These are phyloP conservation scores for Trametopsis cervina DNA, from an alignment of 768 basidiomycete genomes.

Conservation along the genomic window DNA sequence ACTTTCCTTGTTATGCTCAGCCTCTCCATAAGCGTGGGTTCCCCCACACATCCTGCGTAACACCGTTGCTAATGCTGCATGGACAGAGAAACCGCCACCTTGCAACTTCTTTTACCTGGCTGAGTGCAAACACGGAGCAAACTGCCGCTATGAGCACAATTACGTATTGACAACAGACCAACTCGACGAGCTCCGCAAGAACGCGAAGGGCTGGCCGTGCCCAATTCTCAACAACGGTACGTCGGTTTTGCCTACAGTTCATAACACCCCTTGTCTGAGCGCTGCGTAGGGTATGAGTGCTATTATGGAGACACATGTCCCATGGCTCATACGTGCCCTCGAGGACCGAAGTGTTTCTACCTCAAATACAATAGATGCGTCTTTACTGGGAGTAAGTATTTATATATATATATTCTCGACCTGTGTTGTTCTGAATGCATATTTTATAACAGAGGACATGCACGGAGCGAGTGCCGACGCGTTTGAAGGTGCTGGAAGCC, in stretches of 20 bases:
- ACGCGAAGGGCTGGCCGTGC: slow-evolving; percentile 31
- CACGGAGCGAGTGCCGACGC: too few species aligned
- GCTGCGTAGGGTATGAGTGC: slow-evolving; percentile 12
- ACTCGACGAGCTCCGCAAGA: slow-evolving; percentile 23
- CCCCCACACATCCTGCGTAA: neutral
- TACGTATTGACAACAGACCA: slow-evolving; percentile 25
- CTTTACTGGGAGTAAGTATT: slow-evolving; percentile 26
- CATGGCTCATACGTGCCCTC: slow-evolving; percentile 32
- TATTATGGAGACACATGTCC: slow-evolving; percentile 25
- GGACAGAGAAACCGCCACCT: slow-evolving; percentile 30
- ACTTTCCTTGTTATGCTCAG: slow-evolving; percentile 12
- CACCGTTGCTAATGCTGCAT: neutral
- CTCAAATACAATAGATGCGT: slow-evolving; percentile 28
- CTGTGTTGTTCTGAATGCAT: too few species aligned
- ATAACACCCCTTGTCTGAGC: too few species aligned
- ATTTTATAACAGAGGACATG: too few species aligned
- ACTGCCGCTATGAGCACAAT: slow-evolving; percentile 30
- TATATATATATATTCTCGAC: too few species aligned
- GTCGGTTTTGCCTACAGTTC: too few species aligned
- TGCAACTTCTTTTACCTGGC: slow-evolving; percentile 32
- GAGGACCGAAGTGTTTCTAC: slow-evolving; percentile 27
- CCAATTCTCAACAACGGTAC: slow-evolving; percentile 24
- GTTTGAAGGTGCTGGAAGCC: neutral
- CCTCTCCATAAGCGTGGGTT: slow-evolving; percentile 27
- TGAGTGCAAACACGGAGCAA: slow-evolving; percentile 23